Evolutionary conservation across 208 protist species (phyloP).

Genomic region (Trypanosoma boissoni): DNA sequence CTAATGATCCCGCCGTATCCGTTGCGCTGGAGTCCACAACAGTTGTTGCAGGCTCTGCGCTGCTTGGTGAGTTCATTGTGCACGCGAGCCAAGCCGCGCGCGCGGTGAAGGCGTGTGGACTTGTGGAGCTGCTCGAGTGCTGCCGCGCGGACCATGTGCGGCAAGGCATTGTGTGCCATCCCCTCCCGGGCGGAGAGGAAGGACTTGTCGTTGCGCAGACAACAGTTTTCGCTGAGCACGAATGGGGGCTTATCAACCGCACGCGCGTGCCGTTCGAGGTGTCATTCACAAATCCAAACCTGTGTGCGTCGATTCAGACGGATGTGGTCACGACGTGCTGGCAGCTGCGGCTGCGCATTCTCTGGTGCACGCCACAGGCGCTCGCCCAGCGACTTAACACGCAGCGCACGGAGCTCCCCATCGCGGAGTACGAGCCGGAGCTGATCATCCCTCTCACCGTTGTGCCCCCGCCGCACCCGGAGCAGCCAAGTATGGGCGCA

Average conservation of each 20-base stretch:
- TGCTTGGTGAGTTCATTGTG: slow-evolving; percentile 34
- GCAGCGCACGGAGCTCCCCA: slow-evolving; percentile 6
- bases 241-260: slow-evolving; percentile 27
- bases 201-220: slow-evolving; percentile 24
- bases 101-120: slow-evolving; percentile 21
- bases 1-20: slow-evolving; percentile 21
- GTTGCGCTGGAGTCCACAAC: slow-evolving; percentile 35
- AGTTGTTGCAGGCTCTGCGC: slow-evolving; percentile 32
- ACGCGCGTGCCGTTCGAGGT: slow-evolving; percentile 22
- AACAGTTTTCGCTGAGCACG: slow-evolving; percentile 16
- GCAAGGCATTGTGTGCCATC: slow-evolving; percentile 4
- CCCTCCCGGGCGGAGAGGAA: slow-evolving; percentile 12
- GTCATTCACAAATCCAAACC: slow-evolving; percentile 18
- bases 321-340: slow-evolving; percentile 35
- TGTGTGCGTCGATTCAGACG: slow-evolving; percentile 26
- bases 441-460: slow-evolving; percentile 42
- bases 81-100: not conserved
- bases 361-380: slow-evolving; percentile 8
- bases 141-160: slow-evolving; percentile 10
- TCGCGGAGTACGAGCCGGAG: slow-evolving; percentile 27
- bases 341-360: slow-evolving; percentile 32
- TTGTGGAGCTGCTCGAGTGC: slow-evolving; percentile 38
- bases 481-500: slow-evolving; percentile 13
- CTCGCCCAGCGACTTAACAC: not conserved
- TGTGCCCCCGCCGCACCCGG: slow-evolving; percentile 19